These are phyloP conservation scores for Amanita muscaria DNA, from an alignment of 768 basidiomycete genomes.

Conservation along the genomic window DNA sequence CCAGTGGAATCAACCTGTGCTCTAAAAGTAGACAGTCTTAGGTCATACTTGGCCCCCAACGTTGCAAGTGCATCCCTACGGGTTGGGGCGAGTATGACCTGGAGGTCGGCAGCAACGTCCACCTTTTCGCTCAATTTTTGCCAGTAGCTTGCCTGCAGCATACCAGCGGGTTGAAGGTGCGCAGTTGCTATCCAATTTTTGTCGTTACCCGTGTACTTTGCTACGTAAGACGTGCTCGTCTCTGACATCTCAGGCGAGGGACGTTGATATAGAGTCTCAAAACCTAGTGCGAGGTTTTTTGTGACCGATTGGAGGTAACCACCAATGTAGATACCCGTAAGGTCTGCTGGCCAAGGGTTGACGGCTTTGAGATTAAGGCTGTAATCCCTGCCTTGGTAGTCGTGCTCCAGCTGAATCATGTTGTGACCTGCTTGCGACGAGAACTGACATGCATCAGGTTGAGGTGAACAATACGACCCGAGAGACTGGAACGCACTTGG, in stretches of 20 bases:
- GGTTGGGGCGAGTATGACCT: constrained; percentile 67
- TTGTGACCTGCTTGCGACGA: constrained; percentile 72
- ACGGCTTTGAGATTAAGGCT: constrained; percentile 78
- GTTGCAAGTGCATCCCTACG: constrained; percentile 91
- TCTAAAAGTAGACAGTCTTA: constrained; percentile 87
- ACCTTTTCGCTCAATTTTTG: constrained; percentile 93
- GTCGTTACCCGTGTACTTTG: constrained; percentile 64
- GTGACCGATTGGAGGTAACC: constrained; percentile 91
- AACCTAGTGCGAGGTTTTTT: constrained; percentile 80
- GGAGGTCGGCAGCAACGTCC: constrained; percentile 93
- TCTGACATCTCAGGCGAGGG: constrained; percentile 67
- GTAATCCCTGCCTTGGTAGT: constrained; percentile 84
- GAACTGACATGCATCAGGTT: constrained; percentile 40
- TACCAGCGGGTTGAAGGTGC: constrained; percentile 73
- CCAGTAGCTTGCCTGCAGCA: constrained; percentile 91
- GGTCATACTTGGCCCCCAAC: constrained; percentile 93
- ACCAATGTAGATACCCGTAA: constrained; percentile 86
- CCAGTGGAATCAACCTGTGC: constrained; percentile 93
- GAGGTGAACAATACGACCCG: not conserved
- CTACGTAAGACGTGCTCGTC: constrained; percentile 64
- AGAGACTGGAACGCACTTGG: constrained; percentile 48
- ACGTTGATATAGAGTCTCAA: constrained; percentile 79
- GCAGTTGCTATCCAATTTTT: constrained; percentile 92
- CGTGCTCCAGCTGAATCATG: constrained; percentile 92
- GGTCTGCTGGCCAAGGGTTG: constrained; percentile 83